Evolutionary conservation across 2,329 filamentous ascomycete genomes (phyloP).

Genomic region (Cladobotryum protrusum): DNA sequence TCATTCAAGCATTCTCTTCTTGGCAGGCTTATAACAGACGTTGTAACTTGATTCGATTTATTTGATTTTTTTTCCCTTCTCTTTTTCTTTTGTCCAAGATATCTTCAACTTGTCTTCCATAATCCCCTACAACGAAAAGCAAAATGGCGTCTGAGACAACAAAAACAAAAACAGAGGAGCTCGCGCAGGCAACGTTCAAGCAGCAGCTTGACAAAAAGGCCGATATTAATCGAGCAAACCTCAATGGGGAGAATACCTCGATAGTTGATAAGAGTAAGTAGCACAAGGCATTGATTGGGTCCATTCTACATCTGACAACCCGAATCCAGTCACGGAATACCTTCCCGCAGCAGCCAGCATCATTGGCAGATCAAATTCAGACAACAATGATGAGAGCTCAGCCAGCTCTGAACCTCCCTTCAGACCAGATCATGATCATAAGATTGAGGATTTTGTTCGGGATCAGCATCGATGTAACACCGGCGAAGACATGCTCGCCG

Average conservation of each 20-base stretch:
- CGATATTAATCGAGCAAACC: not conserved
- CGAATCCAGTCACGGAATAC: slow-evolving; percentile 33
- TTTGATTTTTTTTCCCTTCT: no score
- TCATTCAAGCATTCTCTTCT: no score
- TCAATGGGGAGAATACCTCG: not conserved
- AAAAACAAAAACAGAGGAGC: slow-evolving; percentile 2
- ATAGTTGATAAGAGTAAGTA: slow-evolving; percentile 2
- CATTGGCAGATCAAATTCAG: slow-evolving; percentile 30
- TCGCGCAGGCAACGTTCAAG: slow-evolving; percentile 32
- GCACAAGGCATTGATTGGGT: no score
- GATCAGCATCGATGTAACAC: slow-evolving; percentile 45
- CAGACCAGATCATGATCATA: slow-evolving; percentile 39
- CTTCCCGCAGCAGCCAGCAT: slow-evolving; percentile 37
- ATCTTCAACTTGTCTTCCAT: no score
- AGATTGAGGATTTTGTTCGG: slow-evolving; percentile 48
- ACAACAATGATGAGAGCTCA: slow-evolving; percentile 14
- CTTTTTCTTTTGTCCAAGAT: no score
- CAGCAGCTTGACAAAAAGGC: slow-evolving; percentile 39
- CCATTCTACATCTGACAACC: no score
- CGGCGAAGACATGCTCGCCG: not conserved
- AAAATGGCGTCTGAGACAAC: slow-evolving; percentile 8
- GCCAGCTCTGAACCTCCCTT: slow-evolving; percentile 31
- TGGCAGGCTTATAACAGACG: no score
- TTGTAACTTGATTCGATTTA: no score
- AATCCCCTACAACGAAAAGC: no score